Percentiles rank a stretch among this genome's conserved stretches.
These are phyloP conservation scores for Macrocybe gigantea DNA, from an alignment of 768 basidiomycete genomes.

Conservation along the genomic window DNA sequence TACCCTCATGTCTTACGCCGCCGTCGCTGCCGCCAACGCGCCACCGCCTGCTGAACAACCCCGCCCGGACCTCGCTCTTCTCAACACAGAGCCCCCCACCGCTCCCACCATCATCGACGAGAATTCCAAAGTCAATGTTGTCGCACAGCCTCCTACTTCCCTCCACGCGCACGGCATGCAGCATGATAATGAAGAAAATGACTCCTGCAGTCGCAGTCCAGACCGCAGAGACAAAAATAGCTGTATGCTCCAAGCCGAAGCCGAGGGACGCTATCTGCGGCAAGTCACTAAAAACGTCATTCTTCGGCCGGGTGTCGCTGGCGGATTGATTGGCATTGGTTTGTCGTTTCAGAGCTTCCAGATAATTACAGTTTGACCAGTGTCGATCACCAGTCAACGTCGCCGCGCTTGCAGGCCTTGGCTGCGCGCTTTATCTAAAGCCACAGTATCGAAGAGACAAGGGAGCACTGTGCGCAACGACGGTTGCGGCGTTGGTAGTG, in stretches of 20 bases:
- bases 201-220: neutral
- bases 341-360: conserved; percentile 13
- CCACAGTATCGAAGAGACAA: conserved; percentile 57
- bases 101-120: conserved; percentile 37
- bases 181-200: conserved; percentile 8
- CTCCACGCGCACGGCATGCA: conserved; percentile 13
- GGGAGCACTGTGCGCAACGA: conserved; percentile 42
- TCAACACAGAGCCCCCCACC: conserved; percentile 43
- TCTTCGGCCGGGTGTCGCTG: conserved; percentile 62
- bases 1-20: conserved; percentile 65
- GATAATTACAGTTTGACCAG: neutral
- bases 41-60: conserved; percentile 48
- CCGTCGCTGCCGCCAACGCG: conserved; percentile 48
- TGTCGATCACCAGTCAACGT: conserved; percentile 49
- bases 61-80: conserved; percentile 56
- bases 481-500: conserved; percentile 50
- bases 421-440: conserved; percentile 58
- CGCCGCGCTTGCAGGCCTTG: conserved; percentile 56
- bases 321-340: conserved; percentile 70
- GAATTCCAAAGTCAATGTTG: conserved; percentile 50
- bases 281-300: conserved; percentile 44
- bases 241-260: conserved; percentile 35
- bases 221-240: conserved; percentile 17
- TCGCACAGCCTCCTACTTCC: conserved; percentile 36
- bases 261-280: conserved; percentile 51